Percentiles rank a stretch among this genome's conserved stretches.
Conservation (phyloP, 768 basidiomycete genomes). For the Mycena vulgaris region DNA sequence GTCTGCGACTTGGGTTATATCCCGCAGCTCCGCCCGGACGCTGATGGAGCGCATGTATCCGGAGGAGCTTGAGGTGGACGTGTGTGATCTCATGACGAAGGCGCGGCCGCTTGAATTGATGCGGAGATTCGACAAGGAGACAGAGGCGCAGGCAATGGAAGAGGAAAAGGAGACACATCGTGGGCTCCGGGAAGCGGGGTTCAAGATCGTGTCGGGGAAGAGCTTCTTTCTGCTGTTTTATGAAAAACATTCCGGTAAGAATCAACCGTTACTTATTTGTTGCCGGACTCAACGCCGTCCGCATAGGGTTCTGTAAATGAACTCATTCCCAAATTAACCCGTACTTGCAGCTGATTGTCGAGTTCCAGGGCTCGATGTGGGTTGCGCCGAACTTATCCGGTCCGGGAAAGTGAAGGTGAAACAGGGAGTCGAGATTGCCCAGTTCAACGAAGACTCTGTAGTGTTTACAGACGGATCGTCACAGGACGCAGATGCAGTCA, state of each 20-base stretch:
- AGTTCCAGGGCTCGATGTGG: conserved; percentile 57
- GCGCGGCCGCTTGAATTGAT: conserved; percentile 25
- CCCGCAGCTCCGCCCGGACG: conserved; percentile 5
- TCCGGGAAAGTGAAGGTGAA: conserved; percentile 71
- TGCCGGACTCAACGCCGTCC: neutral
- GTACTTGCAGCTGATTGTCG: neutral
- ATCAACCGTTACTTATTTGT: neutral
- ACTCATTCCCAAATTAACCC: no score
- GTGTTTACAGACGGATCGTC: conserved; percentile 57
- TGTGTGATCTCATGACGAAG: conserved; percentile 42
- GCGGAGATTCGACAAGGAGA: conserved; percentile 22
- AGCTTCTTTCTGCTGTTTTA: conserved; percentile 17
- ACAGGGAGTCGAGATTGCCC: conserved; percentile 61
- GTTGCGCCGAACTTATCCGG: conserved; percentile 66
- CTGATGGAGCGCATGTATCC: conserved; percentile 33
- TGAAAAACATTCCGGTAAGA: conserved; percentile 24
- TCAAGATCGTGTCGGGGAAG: conserved; percentile 11
- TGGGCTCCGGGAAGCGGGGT: conserved; percentile 29
- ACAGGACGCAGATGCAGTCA: conserved; percentile 60
- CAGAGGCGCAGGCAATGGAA: conserved; percentile 20
- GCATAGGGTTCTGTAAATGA: conserved; percentile 27
- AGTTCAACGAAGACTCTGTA: conserved; percentile 51
- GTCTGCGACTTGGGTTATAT: conserved; percentile 54
- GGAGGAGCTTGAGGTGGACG: conserved; percentile 40
- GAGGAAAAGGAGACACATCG: conserved; percentile 24